Base-by-base conservation (phyloP, 306 rosid genomes). In the Castanopsis chinensis region DNA sequence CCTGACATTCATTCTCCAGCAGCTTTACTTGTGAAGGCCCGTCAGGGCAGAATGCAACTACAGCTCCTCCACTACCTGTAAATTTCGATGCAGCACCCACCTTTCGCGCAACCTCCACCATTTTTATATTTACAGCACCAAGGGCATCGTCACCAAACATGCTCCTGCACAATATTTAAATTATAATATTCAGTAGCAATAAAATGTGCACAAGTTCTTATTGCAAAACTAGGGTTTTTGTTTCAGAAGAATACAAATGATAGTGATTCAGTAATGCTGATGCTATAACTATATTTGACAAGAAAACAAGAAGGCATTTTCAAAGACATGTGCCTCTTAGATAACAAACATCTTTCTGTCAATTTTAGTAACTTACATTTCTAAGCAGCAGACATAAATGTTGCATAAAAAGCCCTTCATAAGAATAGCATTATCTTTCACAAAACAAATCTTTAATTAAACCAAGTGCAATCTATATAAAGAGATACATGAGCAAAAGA, bases 51-150 rank as follows among this genome's bases (percentile, higher is more conserved):
- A 84, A 93, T 45, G 89, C 97, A 25, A 91, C 92, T 5, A 95
- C 89, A 61, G 98, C 99, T 83, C 99, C 99, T 56, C 98, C 99
- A 7, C 99, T 95, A 20, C 99, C 99, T 1, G 99, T 95, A 85
- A 95, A 95, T 78, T 93, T 95, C 6, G 99, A 91, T 3, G 98
- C 96, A 23, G 99, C 99, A 23, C 98, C 99, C 60, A 91, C 90
- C 69, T 88, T 83, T 63, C 96, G 85, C 7, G 98, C 99, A 27
- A 90, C 79, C 86, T 95, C 96, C 84, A 95, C 89, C 99, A 95
- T 95, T 82, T 93, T 82, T 73, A 95, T 69, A 86, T 95, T 95
- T 61, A 93, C 41, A 80, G 68, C 94, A 72, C 99, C 98, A 30
- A 95, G 88, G 28, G 86, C 98, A 4, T 85, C 93, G 68, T 93